Percentiles rank a stretch among this genome's conserved stretches.
Evolutionary conservation across 768 basidiomycete genomes (phyloP).

Genomic region (Trametes sanguinea): DNA sequence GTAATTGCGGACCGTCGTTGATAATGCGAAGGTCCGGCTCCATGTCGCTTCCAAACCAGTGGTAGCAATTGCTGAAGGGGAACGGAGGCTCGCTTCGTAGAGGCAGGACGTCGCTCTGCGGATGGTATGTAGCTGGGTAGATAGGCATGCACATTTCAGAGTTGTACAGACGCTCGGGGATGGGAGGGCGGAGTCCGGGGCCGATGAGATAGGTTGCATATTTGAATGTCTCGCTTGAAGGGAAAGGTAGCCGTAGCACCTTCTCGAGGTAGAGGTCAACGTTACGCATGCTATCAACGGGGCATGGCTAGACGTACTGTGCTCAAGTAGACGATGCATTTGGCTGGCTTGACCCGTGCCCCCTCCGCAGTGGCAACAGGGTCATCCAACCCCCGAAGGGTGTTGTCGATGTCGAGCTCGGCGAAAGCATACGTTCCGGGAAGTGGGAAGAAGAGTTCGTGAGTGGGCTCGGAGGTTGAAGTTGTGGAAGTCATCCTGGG

Average conservation of each 20-base stretch:
- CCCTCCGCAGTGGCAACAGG: neutral
- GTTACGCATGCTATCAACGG: neutral
- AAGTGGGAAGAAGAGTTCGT: neutral
- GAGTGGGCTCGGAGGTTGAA: too few relatives aligned
- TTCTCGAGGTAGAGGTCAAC: neutral
- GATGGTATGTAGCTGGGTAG: neutral
- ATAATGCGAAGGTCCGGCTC: too few relatives aligned
- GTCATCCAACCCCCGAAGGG: neutral
- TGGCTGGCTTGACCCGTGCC: neutral
- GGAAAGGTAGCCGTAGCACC: neutral
- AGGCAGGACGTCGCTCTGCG: neutral
- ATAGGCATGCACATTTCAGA: conserved; percentile 5
- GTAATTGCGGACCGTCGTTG: too few relatives aligned
- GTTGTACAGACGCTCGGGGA: neutral
- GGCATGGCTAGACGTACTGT: neutral
- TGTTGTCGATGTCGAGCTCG: neutral
- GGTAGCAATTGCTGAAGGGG: too few relatives aligned
- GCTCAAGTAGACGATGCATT: conserved; percentile 2
- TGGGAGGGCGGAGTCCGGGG: neutral
- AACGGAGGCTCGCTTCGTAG: too few relatives aligned
- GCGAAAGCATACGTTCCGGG: neutral
- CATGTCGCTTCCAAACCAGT: too few relatives aligned
- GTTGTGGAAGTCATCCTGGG: too few relatives aligned
- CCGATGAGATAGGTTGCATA: neutral
- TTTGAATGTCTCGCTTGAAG: neutral